Base-by-base conservation (phyloP, 140 eudicot species). In the Flaveria floridana region DNA sequence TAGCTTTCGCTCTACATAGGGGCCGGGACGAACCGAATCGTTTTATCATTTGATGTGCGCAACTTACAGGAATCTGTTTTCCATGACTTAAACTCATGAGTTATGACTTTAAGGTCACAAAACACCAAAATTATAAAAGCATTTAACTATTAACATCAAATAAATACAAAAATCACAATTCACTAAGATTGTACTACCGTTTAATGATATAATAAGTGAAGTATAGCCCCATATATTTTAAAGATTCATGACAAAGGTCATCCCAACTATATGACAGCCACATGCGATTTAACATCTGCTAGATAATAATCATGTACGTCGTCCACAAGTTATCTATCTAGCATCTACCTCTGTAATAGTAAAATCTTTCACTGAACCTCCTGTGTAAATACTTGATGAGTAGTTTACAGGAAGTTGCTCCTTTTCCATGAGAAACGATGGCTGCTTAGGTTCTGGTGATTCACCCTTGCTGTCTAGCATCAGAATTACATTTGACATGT, bases 401-500 rank as follows among this genome's bases (percentile, higher is more conserved):
- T 59, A 51, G 16, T 79, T 82, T 7, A 55, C 62, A 6, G 21
- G 70, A 52, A 8, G 71, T 1, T 50, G 41, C 13, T 65, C 73
- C 58, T 39, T 71, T 41, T 44, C 61, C 20, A 65, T 79, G 70
- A 79, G 77, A 77, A 85, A 85, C 14, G 85, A 80, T 53, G 86
- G 89, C 9, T 79, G 70, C 66, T 85, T 85, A 50, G 89, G 86
- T 75, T 42, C 18, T 8, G 78, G 76, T 50, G 82, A 14, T 61
- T 74, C 12, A 8, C 84, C 78, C 20, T 85, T 80, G 14, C 66
- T 47, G 7, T 65, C 66, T 59, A 85, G 70, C 86, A 78, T 76
- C 58, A 72, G 19, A 71, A 85, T 74, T 23, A 85, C 86, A 19
- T 71, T 58, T 11, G 89, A 68, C 86, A 85, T 82, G n/a, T 76